Evolutionary conservation across 2,329 filamentous ascomycete species (phyloP).

Genomic region (Venturia oleaginea): DNA sequence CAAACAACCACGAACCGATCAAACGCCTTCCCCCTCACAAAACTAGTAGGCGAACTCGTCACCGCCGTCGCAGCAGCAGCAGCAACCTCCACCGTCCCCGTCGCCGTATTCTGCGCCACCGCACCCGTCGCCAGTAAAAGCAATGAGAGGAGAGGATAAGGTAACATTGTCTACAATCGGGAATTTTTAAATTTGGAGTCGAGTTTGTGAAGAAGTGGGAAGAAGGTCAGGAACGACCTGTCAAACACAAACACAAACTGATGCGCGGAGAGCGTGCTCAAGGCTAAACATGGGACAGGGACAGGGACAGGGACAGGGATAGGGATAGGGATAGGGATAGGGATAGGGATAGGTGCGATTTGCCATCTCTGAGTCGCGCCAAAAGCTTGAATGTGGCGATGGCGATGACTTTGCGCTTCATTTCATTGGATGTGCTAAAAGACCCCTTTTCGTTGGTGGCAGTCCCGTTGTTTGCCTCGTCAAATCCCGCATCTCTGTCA

Average conservation of each 20-base stretch:
- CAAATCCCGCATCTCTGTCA: no score
- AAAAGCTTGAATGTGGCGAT: no score
- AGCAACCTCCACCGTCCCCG: constrained; percentile 41
- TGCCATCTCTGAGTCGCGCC: no score
- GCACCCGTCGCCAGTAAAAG: constrained; percentile 14
- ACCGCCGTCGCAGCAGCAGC: constrained; percentile 51
- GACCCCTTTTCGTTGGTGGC: no score
- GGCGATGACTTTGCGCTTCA: no score
- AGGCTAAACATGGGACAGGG: neutral
- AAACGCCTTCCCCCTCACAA: constrained; percentile 63
- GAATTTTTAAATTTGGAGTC: no score
- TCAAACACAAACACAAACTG: neutral
- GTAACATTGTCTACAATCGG: neutral
- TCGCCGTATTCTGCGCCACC: constrained; percentile 37
- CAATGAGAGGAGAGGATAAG: neutral
- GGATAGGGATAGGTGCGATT: neutral
- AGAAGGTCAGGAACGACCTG: no score
- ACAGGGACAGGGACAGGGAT: neutral
- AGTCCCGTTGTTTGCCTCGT: no score
- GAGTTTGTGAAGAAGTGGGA: no score
- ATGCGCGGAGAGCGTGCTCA: neutral
- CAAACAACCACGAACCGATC: constrained; percentile 65
- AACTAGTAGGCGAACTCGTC: constrained; percentile 50
- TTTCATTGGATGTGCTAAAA: no score
- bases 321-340: neutral